Percentiles rank a stretch among this genome's conserved stretches.
Evolutionary conservation across 371 early-diverging fungal species (phyloP).

Genomic region (Paraphysoderma sedebokerense): DNA sequence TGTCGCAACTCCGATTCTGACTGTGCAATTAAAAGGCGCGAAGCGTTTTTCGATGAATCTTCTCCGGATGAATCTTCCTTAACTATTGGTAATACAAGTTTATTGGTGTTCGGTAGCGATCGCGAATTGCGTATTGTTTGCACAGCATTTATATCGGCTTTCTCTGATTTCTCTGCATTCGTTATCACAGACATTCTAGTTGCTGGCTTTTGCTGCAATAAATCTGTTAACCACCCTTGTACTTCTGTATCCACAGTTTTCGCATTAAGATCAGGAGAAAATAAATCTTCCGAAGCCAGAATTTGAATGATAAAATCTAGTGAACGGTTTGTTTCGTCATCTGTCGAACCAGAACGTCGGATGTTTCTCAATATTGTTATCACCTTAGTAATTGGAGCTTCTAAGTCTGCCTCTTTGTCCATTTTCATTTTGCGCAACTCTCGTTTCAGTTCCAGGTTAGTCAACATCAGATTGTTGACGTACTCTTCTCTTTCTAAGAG

Average conservation of each 20-base stretch:
- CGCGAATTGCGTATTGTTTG: not conserved
- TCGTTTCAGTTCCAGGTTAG: slow-evolving; percentile 21
- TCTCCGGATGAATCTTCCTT: no score
- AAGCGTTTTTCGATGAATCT: no score
- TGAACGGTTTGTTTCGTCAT: slow-evolving; percentile 4
- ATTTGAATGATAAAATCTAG: slow-evolving; percentile 16
- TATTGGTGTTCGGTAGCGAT: no score
- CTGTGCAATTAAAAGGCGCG: no score
- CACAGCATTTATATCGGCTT: not conserved
- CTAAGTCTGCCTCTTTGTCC: slow-evolving; percentile 17
- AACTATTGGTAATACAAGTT: no score
- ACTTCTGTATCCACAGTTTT: slow-evolving; percentile 22
- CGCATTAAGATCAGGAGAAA: slow-evolving; percentile 14
- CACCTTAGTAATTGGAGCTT: slow-evolving; percentile 20
- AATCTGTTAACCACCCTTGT: slow-evolving; percentile 16
- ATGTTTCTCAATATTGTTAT: slow-evolving; percentile 18
- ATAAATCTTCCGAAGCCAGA: slow-evolving; percentile 20
- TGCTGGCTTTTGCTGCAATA: slow-evolving; percentile 9
- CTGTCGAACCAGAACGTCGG: slow-evolving; percentile 7
- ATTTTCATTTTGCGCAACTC: slow-evolving; percentile 13
- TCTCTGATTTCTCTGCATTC: not conserved
- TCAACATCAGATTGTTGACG: slow-evolving; percentile 11
- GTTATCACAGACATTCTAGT: not conserved
- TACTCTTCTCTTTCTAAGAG: slow-evolving; percentile 20
- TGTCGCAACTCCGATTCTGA: no score